Evolutionary conservation across 2,329 filamentous ascomycete species (phyloP).

Genomic region (Monosporascus sp.): DNA sequence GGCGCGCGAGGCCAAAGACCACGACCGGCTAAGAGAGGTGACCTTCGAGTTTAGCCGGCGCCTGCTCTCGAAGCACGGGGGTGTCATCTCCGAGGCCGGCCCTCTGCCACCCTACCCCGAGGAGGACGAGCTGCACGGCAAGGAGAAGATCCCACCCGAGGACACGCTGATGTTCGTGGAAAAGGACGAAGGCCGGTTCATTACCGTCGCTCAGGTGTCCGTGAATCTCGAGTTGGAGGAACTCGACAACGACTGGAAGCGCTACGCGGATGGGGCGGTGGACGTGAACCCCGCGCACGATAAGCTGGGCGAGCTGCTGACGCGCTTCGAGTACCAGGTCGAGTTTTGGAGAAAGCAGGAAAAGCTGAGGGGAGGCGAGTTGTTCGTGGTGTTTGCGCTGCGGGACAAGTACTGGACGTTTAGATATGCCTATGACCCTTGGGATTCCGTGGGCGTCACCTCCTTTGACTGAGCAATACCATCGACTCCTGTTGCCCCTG

Average conservation of each 20-base stretch:
- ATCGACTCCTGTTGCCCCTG: too few species aligned
- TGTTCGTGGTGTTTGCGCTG: conserved; percentile 4
- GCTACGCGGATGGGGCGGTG: not conserved
- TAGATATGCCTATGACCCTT: not conserved
- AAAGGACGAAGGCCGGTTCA: not conserved
- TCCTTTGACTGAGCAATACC: not conserved
- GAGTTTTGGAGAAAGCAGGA: conserved; percentile 4
- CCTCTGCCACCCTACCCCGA: conserved; percentile 9
- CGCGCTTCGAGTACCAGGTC: conserved; percentile 4
- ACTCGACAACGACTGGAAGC: not conserved
- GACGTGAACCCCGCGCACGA: conserved; percentile 4
- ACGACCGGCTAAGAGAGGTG: conserved; percentile 6
- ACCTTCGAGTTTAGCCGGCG: conserved; percentile 1
- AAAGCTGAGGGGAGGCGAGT: not conserved
- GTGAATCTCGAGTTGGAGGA: conserved; percentile 9
- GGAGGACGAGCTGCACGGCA: conserved; percentile 6
- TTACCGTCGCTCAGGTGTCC: conserved; percentile 1
- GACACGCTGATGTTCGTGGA: conserved; percentile 11
- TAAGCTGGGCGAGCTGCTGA: conserved; percentile 8
- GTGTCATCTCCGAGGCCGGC: conserved; percentile 4
- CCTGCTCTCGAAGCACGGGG: not conserved
- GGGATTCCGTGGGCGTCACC: not conserved
- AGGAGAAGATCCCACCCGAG: conserved; percentile 10
- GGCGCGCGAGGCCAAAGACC: conserved; percentile 6
- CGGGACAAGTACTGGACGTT: conserved; percentile 1